Evolutionary conservation across 768 basidiomycete genomes (phyloP).

Genomic region (Pleurotus giganteus): DNA sequence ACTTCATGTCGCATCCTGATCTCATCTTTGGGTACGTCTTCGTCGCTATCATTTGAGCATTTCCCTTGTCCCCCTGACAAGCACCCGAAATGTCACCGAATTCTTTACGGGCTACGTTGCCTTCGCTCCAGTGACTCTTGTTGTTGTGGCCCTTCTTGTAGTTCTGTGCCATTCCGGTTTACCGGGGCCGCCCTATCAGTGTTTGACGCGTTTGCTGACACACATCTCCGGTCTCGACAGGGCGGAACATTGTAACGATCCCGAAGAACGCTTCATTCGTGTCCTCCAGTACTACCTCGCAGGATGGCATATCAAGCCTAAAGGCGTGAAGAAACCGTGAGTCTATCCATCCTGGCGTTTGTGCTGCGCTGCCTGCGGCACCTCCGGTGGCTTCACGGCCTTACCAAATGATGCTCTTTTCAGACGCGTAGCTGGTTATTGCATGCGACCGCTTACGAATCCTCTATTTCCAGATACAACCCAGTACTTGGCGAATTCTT

Average conservation of each 20-base stretch:
- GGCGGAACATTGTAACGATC: conserved; percentile 73
- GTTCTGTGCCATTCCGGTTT: neutral
- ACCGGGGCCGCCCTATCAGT: neutral
- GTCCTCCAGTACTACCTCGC: conserved; percentile 94
- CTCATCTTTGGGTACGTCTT: conserved; percentile 84
- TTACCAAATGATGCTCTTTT: neutral
- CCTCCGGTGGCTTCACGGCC: neutral
- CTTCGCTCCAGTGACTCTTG: neutral
- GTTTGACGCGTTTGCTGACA: conserved; percentile 9
- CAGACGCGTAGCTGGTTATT: neutral
- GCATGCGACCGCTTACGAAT: neutral
- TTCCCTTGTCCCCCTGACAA: conserved; percentile 8
- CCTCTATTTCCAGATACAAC: conserved; percentile 67
- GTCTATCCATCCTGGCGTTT: conserved; percentile 25
- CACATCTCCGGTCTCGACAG: conserved; percentile 36
- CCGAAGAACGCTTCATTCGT: conserved; percentile 88
- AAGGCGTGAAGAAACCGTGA: conserved; percentile 98
- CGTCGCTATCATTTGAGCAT: conserved; percentile 8
- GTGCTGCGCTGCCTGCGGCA: conserved; percentile 6
- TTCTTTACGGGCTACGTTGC: neutral
- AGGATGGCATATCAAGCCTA: conserved; percentile 99
- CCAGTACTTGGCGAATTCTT: conserved; percentile 98
- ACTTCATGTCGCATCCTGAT: conserved; percentile 99
- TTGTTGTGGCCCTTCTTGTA: neutral
- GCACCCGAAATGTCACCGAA: conserved; percentile 4